Evolutionary conservation across 2,329 filamentous ascomycete species (phyloP), one percentile per base, ranked within the genome.

Genomic region (Capronia americana): DNA sequence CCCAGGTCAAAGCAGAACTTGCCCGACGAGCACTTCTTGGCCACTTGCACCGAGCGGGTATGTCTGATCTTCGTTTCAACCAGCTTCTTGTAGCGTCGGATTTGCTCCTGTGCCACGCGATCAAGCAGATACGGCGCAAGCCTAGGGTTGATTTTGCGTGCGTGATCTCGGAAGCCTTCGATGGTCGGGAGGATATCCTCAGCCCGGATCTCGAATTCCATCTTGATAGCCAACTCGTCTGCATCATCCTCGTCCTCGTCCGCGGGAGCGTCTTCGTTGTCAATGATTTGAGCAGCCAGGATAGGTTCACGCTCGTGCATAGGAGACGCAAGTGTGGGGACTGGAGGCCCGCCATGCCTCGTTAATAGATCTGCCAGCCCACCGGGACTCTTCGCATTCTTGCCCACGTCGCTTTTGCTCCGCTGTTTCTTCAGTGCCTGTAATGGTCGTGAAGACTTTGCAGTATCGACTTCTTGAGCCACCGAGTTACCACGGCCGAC

Each of bases 51-150:
- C 2, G 84, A 82, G 55, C 85, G 83, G 1, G 88, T 80, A 74
- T 97, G 93, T 72, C 90, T 90, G 63, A 92, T 83, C 74, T 88
- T 90, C 68, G 84, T 81, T 44, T 87, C 88, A 32, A 94, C 82
- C 17, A 97, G 81, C 30, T 87, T 86, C 77, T 93, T 95, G 78
- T 93, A 96, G 63, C 93, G 87, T 66, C 88, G 82, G 55, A 90
- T 82, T 76, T 97, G 92, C 74, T 96, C 92, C 70, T 92, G 86
- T 0, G 91, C 91, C 71, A 97, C 90, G 54, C 93, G 88, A 32
- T 95, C 90, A 14, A 94, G 86, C 69, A 97, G 83, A 77, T 88
- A 83, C 8, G 83, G 79, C n/a, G 82, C 81, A 64, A 96, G 81
- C 11, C 83, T 80, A n/a, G 92, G 92, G 73, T 96, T 96, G 51